These are phyloP conservation scores for Boechera retrofracta DNA, from an alignment of 345 rosid genomes.

Conservation along the genomic window DNA sequence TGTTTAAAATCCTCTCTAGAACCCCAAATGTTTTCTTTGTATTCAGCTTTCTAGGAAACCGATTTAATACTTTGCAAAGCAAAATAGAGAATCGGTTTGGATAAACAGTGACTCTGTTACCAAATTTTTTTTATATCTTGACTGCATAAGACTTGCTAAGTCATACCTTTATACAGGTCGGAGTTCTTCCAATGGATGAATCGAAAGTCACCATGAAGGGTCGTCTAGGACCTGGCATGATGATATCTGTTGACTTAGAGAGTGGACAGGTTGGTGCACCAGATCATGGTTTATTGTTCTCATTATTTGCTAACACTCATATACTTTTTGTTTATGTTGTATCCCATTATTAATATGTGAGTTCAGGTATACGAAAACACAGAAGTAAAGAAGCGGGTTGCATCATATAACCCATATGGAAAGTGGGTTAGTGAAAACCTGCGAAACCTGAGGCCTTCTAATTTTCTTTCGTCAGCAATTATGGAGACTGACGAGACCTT, in stretches of 20 bases:
- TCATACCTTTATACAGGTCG: constrained; percentile 65
- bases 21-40: constrained; percentile 7
- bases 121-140: constrained; percentile 9
- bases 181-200: constrained; percentile 97
- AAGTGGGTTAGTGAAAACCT: constrained; percentile 90
- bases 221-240: constrained; percentile 99
- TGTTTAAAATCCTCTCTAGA: neutral
- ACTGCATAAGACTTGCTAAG: constrained; percentile 30
- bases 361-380: constrained; percentile 94
- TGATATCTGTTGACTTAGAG: constrained; percentile 89
- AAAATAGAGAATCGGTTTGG: constrained; percentile 13
- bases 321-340: constrained; percentile 3
- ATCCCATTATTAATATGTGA: constrained; percentile 17
- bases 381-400: constrained; percentile 90
- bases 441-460: constrained; percentile 68
- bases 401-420: constrained; percentile 84
- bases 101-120: neutral
- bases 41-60: constrained; percentile 2
- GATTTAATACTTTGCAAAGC: constrained; percentile 18
- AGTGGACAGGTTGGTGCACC: constrained; percentile 84
- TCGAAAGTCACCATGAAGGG: constrained; percentile 92
- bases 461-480: constrained; percentile 66
- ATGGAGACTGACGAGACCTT: constrained; percentile 80
- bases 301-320: neutral
- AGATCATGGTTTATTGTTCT: constrained; percentile 24